Conservation (phyloP, 176 grass and related monocot species). For the Triticum turgidum region DNA sequence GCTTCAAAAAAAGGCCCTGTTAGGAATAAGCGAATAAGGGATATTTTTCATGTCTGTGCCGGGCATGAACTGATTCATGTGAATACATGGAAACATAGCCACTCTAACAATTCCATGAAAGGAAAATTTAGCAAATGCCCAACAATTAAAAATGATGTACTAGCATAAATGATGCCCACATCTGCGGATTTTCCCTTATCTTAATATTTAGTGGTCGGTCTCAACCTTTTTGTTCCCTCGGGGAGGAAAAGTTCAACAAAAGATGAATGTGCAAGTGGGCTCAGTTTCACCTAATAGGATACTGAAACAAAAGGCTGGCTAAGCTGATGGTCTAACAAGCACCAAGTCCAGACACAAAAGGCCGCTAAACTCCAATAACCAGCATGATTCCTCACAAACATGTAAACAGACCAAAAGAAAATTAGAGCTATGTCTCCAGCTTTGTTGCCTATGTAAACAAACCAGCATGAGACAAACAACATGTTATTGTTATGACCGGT, state of each 20-base stretch:
- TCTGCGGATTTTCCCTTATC: conserved; percentile 60
- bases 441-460: conserved; percentile 34
- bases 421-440: conserved; percentile 36
- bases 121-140: neutral
- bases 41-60: neutral
- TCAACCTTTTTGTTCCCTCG: conserved; percentile 57
- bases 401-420: conserved; percentile 26
- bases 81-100: neutral
- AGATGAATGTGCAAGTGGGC: conserved; percentile 42
- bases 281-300: conserved; percentile 44
- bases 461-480: conserved; percentile 29
- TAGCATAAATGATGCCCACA: conserved; percentile 38
- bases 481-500: conserved; percentile 31
- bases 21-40: neutral
- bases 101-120: neutral
- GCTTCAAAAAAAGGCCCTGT: neutral
- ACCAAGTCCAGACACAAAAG: conserved; percentile 36
- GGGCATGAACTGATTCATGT: neutral
- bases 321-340: conserved; percentile 50
- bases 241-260: conserved; percentile 37
- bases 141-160: conserved; percentile 35
- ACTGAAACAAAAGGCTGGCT: conserved; percentile 42
- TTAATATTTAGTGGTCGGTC: conserved; percentile 48
- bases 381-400: conserved; percentile 48
- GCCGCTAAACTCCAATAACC: conserved; percentile 47